Conservation (phyloP, 2,329 filamentous ascomycete genomes). For the Fusarium nodosum region DNA sequence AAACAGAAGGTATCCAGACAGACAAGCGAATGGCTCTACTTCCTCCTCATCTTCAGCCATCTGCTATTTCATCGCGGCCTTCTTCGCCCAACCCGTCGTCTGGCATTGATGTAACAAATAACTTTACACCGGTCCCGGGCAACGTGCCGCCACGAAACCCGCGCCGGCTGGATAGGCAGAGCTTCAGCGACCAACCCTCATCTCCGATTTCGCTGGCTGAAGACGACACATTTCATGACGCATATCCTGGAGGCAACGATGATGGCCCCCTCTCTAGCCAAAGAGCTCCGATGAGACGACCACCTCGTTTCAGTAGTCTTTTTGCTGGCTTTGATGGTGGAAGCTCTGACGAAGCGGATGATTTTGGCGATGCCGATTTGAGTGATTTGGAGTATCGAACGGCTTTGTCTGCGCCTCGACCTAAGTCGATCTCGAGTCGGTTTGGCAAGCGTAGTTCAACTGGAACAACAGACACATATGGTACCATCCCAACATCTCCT, state of each 20-base stretch:
- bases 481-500: conserved; percentile 58
- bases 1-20: conserved; percentile 92
- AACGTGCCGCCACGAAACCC: conserved; percentile 72
- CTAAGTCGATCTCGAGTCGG: conserved; percentile 58
- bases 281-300: conserved; percentile 73
- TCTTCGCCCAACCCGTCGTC: conserved; percentile 63
- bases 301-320: conserved; percentile 84
- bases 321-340: conserved; percentile 85
- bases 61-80: conserved; percentile 75
- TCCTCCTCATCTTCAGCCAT: conserved; percentile 83
- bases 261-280: conserved; percentile 77
- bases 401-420: conserved; percentile 73
- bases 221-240: conserved; percentile 66
- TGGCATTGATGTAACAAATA: conserved; percentile 53
- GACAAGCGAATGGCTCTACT: conserved; percentile 82
- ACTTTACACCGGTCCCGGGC: conserved; percentile 66
- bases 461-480: conserved; percentile 48
- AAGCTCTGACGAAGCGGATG: conserved; percentile 76
- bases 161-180: conserved; percentile 64
- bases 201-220: conserved; percentile 60
- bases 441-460: conserved; percentile 60
- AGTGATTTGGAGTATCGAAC: conserved; percentile 78
- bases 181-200: conserved; percentile 63
- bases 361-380: conserved; percentile 71
- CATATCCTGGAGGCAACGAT: conserved; percentile 84